Conservation (phyloP, 805 yeast genomes). For the Saturnispora kantuleensis region DNA sequence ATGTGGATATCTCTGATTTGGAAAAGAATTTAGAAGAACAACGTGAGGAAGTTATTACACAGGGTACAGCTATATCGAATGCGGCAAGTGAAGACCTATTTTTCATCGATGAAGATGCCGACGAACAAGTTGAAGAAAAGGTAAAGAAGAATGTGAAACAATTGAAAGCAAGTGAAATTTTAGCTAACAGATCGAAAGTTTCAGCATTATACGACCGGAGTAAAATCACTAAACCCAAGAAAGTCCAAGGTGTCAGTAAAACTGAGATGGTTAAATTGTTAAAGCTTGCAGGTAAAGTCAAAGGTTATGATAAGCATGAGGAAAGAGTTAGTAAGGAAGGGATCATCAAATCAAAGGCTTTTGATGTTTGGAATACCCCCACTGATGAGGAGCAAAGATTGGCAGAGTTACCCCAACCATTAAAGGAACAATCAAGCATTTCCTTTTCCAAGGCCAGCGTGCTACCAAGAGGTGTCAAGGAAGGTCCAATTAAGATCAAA, state of each 20-base stretch:
- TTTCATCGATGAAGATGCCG: conserved; percentile 61
- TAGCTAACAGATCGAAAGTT: conserved; percentile 68
- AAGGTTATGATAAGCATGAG: conserved; percentile 41
- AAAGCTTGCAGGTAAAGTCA: conserved; percentile 66
- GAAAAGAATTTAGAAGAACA: conserved; percentile 59
- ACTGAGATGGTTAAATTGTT: conserved; percentile 56
- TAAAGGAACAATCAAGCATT: conserved; percentile 22
- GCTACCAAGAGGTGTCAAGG: conserved; percentile 45
- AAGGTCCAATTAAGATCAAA: conserved; percentile 44
- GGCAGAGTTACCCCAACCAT: conserved; percentile 30
- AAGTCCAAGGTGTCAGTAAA: conserved; percentile 52
- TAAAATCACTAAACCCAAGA: conserved; percentile 28
- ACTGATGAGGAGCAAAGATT: conserved; percentile 12
- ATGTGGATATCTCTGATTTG: conserved; percentile 77
- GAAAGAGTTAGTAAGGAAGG: conserved; percentile 61
- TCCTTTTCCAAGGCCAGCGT: conserved; percentile 44
- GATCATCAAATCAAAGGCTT: conserved; percentile 35
- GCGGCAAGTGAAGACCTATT: conserved; percentile 41
- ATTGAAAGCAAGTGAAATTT: conserved; percentile 44
- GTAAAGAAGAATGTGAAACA: conserved; percentile 30
- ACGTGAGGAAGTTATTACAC: conserved; percentile 49
- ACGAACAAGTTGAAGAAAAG: conserved; percentile 31
- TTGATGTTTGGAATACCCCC: conserved; percentile 60
- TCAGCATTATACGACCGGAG: conserved; percentile 43
- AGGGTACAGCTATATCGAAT: conserved; percentile 34